Conservation (phyloP, 2,329 filamentous ascomycete genomes). For the Apiospora rasikravindrae region DNA sequence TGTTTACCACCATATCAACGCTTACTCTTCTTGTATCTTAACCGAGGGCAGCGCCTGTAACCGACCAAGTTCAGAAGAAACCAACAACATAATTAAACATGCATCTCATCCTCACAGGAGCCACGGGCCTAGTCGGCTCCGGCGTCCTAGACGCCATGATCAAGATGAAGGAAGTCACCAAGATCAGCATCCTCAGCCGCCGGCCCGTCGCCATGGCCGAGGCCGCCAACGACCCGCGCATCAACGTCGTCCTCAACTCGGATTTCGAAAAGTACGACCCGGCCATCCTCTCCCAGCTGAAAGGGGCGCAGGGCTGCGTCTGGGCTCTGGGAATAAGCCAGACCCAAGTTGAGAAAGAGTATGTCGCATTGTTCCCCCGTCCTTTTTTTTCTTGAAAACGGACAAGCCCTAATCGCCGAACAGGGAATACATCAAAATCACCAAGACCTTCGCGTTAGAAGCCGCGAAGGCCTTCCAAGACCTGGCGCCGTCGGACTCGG, state of each 20-base stretch:
- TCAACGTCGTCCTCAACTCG: conserved; percentile 69
- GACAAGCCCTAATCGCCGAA: too few species aligned
- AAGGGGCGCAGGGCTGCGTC: conserved; percentile 70
- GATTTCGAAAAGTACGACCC: conserved; percentile 68
- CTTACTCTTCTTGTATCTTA: not conserved
- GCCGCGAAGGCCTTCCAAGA: conserved; percentile 64
- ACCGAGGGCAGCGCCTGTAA: not conserved
- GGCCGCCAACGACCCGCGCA: conserved; percentile 59
- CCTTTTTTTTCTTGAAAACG: too few species aligned
- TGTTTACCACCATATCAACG: not conserved
- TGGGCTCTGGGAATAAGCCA: conserved; percentile 76
- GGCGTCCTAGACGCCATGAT: conserved; percentile 67
- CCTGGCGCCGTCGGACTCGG: conserved; percentile 43
- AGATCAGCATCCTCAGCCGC: conserved; percentile 68
- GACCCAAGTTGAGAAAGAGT: conserved; percentile 64
- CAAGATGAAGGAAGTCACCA: conserved; percentile 58
- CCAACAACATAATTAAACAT: conserved; percentile 41
- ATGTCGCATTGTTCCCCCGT: conserved; percentile 10
- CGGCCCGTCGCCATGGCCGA: conserved; percentile 68
- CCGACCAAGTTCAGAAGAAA: too few species aligned
- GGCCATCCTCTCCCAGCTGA: conserved; percentile 61
- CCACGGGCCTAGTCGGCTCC: conserved; percentile 69
- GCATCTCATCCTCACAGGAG: conserved; percentile 72
- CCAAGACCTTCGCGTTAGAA: conserved; percentile 64
- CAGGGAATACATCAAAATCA: conserved; percentile 64